Evolutionary conservation across 495 filamentous ascomycete genomes (phyloP), one percentile per base, ranked within the genome.

Genomic region (Penicillium mononematosum): DNA sequence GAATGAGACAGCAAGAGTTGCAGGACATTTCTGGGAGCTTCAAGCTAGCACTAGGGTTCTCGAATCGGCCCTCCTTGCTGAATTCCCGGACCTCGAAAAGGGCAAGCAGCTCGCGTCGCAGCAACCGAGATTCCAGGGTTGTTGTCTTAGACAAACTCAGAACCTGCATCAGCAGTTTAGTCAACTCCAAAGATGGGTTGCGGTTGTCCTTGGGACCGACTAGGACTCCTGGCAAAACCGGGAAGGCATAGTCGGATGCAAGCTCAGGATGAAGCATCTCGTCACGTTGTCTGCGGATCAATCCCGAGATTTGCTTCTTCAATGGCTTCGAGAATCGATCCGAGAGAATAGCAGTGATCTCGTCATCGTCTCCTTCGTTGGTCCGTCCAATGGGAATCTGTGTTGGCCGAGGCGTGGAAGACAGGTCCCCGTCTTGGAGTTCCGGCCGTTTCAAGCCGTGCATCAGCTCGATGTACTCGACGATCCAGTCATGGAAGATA

Each of bases 391-490:
- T 80, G 16, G 78, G 77, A 50, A 85, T 83, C 66, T 97, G 93
- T 0, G 94, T 98, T 52, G 86, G 75, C 32, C 95, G 85, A 10
- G 86, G 88, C 2, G 88, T 91, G 1, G 78, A 77, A 0, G 72
- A 70, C 53, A 76, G 56, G 16, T 76, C 72, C 47, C 68, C 71
- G 29, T 74, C 69, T 32, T 72, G 73, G 12, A 58, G 69, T 19
- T 77, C 75, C 8, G 87, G 90, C 8, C 81, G 82, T 69, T 96
- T 97, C 58, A 89, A 77, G 34, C 78, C 71, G 65, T 97, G 90
- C 92, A 99, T 97, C 49, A 96, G 79, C 61, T 96, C 87, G 61
- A 98, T 89, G 74, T 96, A 97, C 70, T 97, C 92, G 45, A 96
- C 83, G 16, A 96, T 81, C 88, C 91, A 96, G 64, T 97, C 87